Conservation (phyloP, 352 stramenopile species). For the Elongisporangium prolatum region DNA sequence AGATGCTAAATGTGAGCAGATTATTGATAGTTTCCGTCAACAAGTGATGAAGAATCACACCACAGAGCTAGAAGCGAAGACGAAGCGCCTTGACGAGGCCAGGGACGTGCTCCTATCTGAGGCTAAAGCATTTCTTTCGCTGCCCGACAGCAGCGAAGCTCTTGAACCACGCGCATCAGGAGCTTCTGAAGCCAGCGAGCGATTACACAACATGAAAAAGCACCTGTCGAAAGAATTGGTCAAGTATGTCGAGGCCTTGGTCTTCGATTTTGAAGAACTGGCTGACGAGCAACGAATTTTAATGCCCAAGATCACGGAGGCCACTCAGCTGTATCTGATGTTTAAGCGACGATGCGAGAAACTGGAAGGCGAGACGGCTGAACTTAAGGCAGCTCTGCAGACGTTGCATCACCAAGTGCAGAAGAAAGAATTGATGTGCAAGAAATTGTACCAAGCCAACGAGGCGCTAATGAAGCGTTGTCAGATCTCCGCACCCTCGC, state of each 20-base stretch:
- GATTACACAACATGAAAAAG: constrained; percentile 18
- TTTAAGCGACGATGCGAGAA: constrained; percentile 47
- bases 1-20: constrained; percentile 27
- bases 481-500: constrained; percentile 2
- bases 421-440: constrained; percentile 46
- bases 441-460: constrained; percentile 61
- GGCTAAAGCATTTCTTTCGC: constrained; percentile 30
- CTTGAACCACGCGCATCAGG: not conserved
- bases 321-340: constrained; percentile 49
- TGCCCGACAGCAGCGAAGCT: constrained; percentile 8
- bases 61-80: constrained; percentile 38
- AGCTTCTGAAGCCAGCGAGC: constrained; percentile 10
- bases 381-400: constrained; percentile 25
- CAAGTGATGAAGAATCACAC: constrained; percentile 23
- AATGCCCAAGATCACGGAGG: constrained; percentile 52
- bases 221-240: constrained; percentile 44
- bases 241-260: constrained; percentile 38
- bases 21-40: constrained; percentile 26
- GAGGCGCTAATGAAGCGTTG: constrained; percentile 48
- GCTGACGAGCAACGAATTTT: constrained; percentile 49
- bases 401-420: constrained; percentile 37
- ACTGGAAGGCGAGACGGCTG: constrained; percentile 28
- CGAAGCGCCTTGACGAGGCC: constrained; percentile 36
- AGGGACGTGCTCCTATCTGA: constrained; percentile 38
- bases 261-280: constrained; percentile 55